Evolutionary conservation across 495 filamentous ascomycete species (phyloP).

Genomic region (Aspergillus olivimuriae): DNA sequence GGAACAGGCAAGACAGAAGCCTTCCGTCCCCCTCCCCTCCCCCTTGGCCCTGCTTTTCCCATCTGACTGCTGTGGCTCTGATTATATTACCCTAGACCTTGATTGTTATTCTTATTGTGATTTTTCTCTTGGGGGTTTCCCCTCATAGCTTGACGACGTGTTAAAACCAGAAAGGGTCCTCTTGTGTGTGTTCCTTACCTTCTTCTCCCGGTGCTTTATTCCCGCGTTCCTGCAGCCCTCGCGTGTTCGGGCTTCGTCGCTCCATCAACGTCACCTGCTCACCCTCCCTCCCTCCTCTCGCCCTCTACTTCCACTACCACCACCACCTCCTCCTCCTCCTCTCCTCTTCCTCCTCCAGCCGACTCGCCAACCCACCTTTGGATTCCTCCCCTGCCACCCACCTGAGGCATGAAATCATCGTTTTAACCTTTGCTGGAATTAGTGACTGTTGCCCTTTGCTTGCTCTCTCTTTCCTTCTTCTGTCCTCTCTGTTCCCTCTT

Average conservation of each 20-base stretch:
- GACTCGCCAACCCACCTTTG: slow-evolving; percentile 11
- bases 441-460: slow-evolving; percentile 7
- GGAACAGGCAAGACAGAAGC: no score
- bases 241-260: slow-evolving; percentile 27
- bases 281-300: slow-evolving; percentile 10
- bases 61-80: no score
- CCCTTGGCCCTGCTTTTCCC: no score
- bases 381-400: slow-evolving; percentile 4
- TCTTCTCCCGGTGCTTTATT: slow-evolving; percentile 23
- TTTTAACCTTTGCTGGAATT: slow-evolving; percentile 7
- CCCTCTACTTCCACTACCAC: slow-evolving; percentile 6
- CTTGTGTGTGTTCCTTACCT: slow-evolving; percentile 18
- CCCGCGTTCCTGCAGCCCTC: slow-evolving; percentile 31
- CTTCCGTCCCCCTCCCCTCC: no score
- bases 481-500: slow-evolving; percentile 4
- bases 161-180: slow-evolving; percentile 8
- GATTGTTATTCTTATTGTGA: no score
- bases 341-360: slow-evolving; percentile 10
- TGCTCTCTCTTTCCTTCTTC: slow-evolving; percentile 4
- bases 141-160: background rate
- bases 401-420: background rate
- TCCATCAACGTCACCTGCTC: slow-evolving; percentile 32
- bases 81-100: no score
- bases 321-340: slow-evolving; percentile 12
- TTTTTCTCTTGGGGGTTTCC: no score